Evolutionary conservation across 2,329 filamentous ascomycete species (phyloP).

Genomic region (Fusarium incarnatum): DNA sequence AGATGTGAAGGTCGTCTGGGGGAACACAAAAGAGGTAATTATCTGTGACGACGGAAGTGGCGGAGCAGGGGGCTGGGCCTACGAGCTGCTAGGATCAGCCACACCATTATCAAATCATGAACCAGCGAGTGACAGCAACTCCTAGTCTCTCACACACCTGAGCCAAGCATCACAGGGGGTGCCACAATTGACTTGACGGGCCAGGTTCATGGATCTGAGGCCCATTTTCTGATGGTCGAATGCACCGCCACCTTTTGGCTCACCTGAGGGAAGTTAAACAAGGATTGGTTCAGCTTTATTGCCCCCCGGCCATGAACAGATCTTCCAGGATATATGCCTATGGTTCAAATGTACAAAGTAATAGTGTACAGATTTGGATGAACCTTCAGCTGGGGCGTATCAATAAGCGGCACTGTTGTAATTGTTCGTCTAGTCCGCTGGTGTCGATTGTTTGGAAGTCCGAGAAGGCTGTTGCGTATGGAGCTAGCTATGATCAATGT

Average conservation of each 20-base stretch:
- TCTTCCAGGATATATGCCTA: background rate
- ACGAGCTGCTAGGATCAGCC: conserved; percentile 37
- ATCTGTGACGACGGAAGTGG: conserved; percentile 34
- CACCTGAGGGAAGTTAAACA: conserved; percentile 40
- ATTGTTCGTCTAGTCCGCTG: background rate
- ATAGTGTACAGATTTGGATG: background rate
- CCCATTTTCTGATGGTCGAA: conserved; percentile 13
- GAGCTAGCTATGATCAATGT: background rate
- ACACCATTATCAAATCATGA: conserved; percentile 28
- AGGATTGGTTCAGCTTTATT: conserved; percentile 36
- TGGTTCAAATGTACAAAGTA: conserved; percentile 1
- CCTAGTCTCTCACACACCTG: conserved; percentile 29
- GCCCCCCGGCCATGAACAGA: conserved; percentile 11
- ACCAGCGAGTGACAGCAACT: conserved; percentile 23
- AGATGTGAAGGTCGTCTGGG: conserved; percentile 21
- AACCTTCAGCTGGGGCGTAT: conserved; percentile 37
- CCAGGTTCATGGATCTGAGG: conserved; percentile 28
- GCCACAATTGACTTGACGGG: conserved; percentile 25
- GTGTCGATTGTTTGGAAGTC: background rate
- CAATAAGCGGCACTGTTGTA: conserved; percentile 15
- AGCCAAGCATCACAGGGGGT: conserved; percentile 22
- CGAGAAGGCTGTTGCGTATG: background rate
- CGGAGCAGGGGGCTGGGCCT: conserved; percentile 33
- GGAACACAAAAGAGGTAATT: conserved; percentile 16
- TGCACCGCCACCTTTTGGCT: conserved; percentile 40